A percentile compares a stretch with the other conserved stretches of the same genome.
These are phyloP conservation scores for Phytophthora crassamura DNA, from an alignment of 352 stramenopile species.

Conservation along the genomic window DNA sequence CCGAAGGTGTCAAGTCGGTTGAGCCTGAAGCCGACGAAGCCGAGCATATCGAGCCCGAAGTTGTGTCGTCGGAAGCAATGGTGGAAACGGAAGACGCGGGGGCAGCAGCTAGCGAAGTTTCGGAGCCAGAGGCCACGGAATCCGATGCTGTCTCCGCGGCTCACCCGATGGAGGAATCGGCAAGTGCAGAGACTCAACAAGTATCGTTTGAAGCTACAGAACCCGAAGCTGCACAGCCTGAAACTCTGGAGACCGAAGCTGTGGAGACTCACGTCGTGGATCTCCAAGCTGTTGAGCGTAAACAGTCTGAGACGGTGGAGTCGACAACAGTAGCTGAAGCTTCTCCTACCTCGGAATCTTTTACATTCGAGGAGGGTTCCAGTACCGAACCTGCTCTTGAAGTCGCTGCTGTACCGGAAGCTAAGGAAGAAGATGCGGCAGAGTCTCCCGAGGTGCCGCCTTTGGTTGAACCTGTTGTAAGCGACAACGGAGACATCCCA, in stretches of 20 bases:
- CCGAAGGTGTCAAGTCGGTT: background rate
- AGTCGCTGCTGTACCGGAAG: background rate
- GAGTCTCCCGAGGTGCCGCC: background rate
- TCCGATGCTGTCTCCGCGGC: no score
- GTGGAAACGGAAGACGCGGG: no score
- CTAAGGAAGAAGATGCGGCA: constrained; percentile 3
- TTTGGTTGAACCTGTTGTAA: constrained; percentile 4
- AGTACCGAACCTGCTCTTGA: background rate
- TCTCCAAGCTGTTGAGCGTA: background rate
- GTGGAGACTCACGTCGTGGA: no score
- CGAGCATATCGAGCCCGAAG: background rate
- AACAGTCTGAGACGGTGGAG: constrained; percentile 1
- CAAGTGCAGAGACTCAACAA: no score
- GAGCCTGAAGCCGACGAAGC: background rate
- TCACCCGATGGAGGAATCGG: no score
- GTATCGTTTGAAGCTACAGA: background rate
- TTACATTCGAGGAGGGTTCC: constrained; percentile 1
- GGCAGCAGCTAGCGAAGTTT: no score
- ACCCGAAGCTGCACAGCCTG: background rate
- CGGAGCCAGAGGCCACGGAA: no score
- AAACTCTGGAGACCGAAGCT: background rate
- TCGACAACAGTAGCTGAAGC: background rate
- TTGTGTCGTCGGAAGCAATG: background rate
- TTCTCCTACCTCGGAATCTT: background rate
- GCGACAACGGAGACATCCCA: background rate